phyloP scores from a whole-genome alignment of 2,329 filamentous ascomycete species.

The Colletotrichum ledebouriae region DNA sequence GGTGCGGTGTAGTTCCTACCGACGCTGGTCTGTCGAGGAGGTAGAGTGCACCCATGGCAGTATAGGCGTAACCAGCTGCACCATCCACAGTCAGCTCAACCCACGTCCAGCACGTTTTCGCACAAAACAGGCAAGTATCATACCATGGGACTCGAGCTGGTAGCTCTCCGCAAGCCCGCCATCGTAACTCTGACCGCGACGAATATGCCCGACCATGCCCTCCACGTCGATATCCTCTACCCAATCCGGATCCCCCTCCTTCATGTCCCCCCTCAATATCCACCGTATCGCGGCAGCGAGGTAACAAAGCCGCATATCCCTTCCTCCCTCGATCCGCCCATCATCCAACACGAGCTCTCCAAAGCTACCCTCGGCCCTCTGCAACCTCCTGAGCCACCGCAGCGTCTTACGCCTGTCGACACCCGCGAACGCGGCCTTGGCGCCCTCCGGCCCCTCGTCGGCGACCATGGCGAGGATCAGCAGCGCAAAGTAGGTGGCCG shows the following conservation, averaged over 20 bases:
- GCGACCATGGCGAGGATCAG: constrained; percentile 73
- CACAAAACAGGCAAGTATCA: constrained; percentile 44
- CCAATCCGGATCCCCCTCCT: constrained; percentile 63
- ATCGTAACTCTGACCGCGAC: constrained; percentile 80
- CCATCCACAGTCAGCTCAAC: constrained; percentile 20
- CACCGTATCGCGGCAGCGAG: constrained; percentile 85
- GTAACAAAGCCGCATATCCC: constrained; percentile 90
- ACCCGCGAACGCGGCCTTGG: constrained; percentile 65
- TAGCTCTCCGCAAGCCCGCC: constrained; percentile 85
- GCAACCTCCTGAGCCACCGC: constrained; percentile 80
- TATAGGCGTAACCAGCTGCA: constrained; percentile 90
- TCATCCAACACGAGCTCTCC: constrained; percentile 80
- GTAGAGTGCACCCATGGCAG: constrained; percentile 81
- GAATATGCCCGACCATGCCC: constrained; percentile 77
- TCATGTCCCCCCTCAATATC: constrained; percentile 77
- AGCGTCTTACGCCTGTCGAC: constrained; percentile 78
- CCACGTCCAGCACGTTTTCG: not conserved
- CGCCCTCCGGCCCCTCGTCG: constrained; percentile 51
- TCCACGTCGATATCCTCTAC: constrained; percentile 82
- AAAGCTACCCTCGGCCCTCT: constrained; percentile 90
- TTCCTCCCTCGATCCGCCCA: constrained; percentile 77
- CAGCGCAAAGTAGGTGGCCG: constrained; percentile 91
- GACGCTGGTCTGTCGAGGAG: constrained; percentile 76
- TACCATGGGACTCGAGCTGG: constrained; percentile 82
- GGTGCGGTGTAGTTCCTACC: constrained; percentile 49